Percentiles rank a stretch among this genome's conserved stretches.
phyloP scores from a whole-genome alignment of 805 yeast species.

The Peterozyma xylosa region DNA sequence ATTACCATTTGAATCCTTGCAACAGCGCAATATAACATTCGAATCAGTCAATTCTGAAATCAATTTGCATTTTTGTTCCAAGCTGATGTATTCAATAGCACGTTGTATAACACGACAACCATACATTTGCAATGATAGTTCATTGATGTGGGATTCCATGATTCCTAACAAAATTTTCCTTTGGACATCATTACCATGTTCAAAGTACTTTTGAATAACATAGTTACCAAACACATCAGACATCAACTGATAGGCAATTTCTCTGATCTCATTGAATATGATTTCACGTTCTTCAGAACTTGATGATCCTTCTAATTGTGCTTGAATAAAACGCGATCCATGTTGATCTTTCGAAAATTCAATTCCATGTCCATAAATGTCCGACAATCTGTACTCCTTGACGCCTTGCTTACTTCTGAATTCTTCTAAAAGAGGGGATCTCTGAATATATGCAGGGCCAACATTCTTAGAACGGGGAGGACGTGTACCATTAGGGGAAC shows the following conservation, averaged over 20 bases:
- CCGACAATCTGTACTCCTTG: constrained; percentile 59
- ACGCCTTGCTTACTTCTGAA: constrained; percentile 58
- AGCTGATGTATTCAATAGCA: constrained; percentile 69
- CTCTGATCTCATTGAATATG: constrained; percentile 77
- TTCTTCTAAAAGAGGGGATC: constrained; percentile 80
- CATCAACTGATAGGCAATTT: constrained; percentile 69
- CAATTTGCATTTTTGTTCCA: constrained; percentile 58
- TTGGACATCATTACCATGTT: constrained; percentile 68
- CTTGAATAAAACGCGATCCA: constrained; percentile 95
- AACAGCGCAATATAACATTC: constrained; percentile 49
- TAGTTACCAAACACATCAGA: constrained; percentile 98
- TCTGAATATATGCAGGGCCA: constrained; percentile 37
- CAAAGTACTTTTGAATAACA: constrained; percentile 91
- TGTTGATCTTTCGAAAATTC: constrained; percentile 95
- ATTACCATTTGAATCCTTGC: constrained; percentile 95
- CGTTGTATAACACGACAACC: constrained; percentile 97
- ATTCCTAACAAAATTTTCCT: constrained; percentile 56
- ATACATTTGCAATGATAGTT: constrained; percentile 86
- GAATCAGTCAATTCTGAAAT: constrained; percentile 58
- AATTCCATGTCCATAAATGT: constrained; percentile 77
- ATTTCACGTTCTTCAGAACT: constrained; percentile 68
- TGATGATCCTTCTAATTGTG: constrained; percentile 58
- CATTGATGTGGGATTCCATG: constrained; percentile 70
- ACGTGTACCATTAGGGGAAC: neutral
- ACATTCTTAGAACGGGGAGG: constrained; percentile 1